Base-by-base conservation (phyloP, 352 stramenopile species). In the Globisporangium nunn region DNA sequence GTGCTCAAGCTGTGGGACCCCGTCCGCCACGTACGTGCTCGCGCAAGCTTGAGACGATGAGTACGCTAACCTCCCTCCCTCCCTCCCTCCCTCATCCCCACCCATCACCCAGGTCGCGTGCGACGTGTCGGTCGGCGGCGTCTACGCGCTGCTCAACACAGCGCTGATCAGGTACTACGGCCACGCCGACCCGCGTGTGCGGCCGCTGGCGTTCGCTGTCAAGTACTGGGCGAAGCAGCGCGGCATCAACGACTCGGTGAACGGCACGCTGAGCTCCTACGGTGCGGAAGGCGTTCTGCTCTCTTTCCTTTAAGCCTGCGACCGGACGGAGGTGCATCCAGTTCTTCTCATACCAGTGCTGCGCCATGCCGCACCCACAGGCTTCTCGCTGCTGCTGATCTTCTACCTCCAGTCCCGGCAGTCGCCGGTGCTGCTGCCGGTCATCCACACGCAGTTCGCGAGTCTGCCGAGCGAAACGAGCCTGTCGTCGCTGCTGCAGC, bases 221-320 rank as follows among this genome's bases (percentile, higher is more conserved):
- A 99, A 99, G 71, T 85, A 97, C 45, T 99, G 96, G 97, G 96
- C 96, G 7, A 98, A 98, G 68, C 81, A 83, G 39, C 78, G 96
- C 29, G 83, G 94, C 10, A 98, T 99, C 61, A 99, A 99, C 67
- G 96, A 98, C 59, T 95, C 97, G 37, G 86, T 79, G 23, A 91
- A 98, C 30, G 95, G 97, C 23, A 99, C 96, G 18, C 75, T 99
- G 48, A 98, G 87, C 60, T 98, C 91, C 8, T 99, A 99, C 64
- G 96, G 82, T 90, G 56, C 45, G 53, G 23, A 49, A n/a, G 7
- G 17, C 23, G 18, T 5, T 47, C 5, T 18, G 29, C 6, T 52
- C 47, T 33, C 12, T 39, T 29, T 37, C 15, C 10, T 2, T 35
- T 23, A 23, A 23, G 23, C 23, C 23, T 23, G 23, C 23, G 23